Base-by-base conservation (phyloP, 495 filamentous ascomycete species). In the Penicillium fimorum region DNA sequence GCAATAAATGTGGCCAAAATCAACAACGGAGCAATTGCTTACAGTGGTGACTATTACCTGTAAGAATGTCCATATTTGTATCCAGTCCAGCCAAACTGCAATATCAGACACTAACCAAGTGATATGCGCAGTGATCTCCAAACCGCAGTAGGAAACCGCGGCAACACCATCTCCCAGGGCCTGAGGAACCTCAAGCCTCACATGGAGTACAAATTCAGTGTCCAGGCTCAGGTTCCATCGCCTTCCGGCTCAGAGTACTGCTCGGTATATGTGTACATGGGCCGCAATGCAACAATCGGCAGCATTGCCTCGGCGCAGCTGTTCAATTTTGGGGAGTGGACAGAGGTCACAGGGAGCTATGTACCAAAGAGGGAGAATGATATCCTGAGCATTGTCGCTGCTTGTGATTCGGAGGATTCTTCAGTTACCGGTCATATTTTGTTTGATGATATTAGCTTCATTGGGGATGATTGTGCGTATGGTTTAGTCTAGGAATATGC, bases 11-110 rank as follows among this genome's bases (percentile, higher is more conserved):
- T 68, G 3, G 65, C 59, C 10, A 58, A 53, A 22, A 56, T 66
- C 4, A 66, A 41, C 51, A 68, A 55, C 48, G 60, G 51, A 2
- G 53, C 57, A 29, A 56, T 41, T 13, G 58, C 59, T 11, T 66
- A 62, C 35, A 50, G 48, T 20, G 67, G 67, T 24, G 40, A 68
- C 3, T 66, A 64, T 53, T 68, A 59, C 41, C 52, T 68, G 65
- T 70, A 48, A 50, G 58, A n/a, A 30, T 30, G 7, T 30, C 33
- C 33, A 12, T 13, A 12, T 15, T 18, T 6, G 33, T 17, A 40
- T 29, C n/a, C 22, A 29, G 2, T 13, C 20, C 15, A 15, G 5
- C 17, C 20, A 10, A 45, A 2, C 42, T 22, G 10, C 17, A 30
- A 24, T 24, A 29, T 29, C 17, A n/a, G 27, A 4, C 7, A 24